Evolutionary conservation across 1,284 basidiomycete species (phyloP).

Genomic region (Porodaedalea pini): DNA sequence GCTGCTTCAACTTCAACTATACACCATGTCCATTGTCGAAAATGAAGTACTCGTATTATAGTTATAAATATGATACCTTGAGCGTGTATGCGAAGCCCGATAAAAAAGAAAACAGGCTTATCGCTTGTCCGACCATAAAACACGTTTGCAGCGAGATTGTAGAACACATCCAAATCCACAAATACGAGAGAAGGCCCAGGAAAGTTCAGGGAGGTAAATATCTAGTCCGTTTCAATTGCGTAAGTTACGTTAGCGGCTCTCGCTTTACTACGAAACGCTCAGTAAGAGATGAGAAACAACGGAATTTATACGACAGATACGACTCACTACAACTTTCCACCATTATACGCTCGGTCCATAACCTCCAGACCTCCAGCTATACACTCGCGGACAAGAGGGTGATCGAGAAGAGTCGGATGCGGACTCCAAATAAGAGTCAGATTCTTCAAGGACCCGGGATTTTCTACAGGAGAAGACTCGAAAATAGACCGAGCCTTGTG

Average conservation of each 20-base stretch:
- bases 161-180: too few relatives aligned
- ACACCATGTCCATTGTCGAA: too few relatives aligned
- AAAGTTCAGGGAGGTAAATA: too few relatives aligned
- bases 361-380: slow-evolving; percentile 1
- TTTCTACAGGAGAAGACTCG: background rate
- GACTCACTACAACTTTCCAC: background rate
- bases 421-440: slow-evolving; percentile 8
- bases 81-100: too few relatives aligned
- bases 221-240: background rate
- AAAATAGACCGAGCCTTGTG: background rate
- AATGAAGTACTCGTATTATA: too few relatives aligned
- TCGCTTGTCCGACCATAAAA: too few relatives aligned
- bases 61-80: too few relatives aligned
- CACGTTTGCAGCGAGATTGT: too few relatives aligned
- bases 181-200: too few relatives aligned
- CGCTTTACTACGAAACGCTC: background rate
- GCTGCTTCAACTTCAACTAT: too few relatives aligned
- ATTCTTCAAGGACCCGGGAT: slow-evolving; percentile 4
- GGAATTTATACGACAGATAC: background rate
- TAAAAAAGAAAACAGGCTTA: too few relatives aligned
- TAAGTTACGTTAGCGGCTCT: background rate
- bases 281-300: background rate
- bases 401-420: slow-evolving; percentile 5
- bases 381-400: slow-evolving; percentile 5
- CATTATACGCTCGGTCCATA: background rate